Conservation (phyloP, 2,329 filamentous ascomycete species). For the Cyphellophora europaea region DNA sequence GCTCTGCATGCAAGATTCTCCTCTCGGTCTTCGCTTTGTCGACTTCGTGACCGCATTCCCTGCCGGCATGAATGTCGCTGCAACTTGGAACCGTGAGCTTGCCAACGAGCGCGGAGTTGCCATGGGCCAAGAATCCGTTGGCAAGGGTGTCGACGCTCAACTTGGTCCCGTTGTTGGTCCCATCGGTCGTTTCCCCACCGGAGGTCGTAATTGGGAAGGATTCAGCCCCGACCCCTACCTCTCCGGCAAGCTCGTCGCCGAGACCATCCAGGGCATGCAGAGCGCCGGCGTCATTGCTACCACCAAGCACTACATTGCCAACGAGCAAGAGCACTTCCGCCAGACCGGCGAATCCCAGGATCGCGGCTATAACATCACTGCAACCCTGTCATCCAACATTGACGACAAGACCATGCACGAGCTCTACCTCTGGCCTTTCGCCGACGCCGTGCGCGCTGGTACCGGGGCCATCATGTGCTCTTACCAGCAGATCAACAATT, state of each 20-base stretch:
- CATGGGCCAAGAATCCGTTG: constrained; percentile 67
- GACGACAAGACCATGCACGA: constrained; percentile 57
- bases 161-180: constrained; percentile 71
- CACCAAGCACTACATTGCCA: constrained; percentile 65
- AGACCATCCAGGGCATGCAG: constrained; percentile 73
- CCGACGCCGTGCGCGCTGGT: constrained; percentile 57
- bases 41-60: constrained; percentile 79
- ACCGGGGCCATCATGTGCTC: constrained; percentile 60
- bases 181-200: constrained; percentile 57
- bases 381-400: constrained; percentile 51
- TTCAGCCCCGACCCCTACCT: constrained; percentile 67
- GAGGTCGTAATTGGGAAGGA: constrained; percentile 43
- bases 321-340: constrained; percentile 68
- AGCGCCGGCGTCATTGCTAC: constrained; percentile 73
- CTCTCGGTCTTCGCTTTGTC: constrained; percentile 65
- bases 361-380: constrained; percentile 54
- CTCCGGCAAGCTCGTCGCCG: constrained; percentile 61
- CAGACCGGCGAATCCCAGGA: constrained; percentile 49
- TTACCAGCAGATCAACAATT: constrained; percentile 63
- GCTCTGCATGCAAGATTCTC: constrained; percentile 81
- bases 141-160: constrained; percentile 65
- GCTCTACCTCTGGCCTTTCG: constrained; percentile 55
- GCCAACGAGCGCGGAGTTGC: constrained; percentile 60
- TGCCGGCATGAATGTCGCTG: constrained; percentile 67
- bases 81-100: constrained; percentile 69